A percentile compares a stretch with the other conserved stretches of the same genome.
phyloP scores from a whole-genome alignment of 2,329 filamentous ascomycete species.

The Talaromyces pinophilus region DNA sequence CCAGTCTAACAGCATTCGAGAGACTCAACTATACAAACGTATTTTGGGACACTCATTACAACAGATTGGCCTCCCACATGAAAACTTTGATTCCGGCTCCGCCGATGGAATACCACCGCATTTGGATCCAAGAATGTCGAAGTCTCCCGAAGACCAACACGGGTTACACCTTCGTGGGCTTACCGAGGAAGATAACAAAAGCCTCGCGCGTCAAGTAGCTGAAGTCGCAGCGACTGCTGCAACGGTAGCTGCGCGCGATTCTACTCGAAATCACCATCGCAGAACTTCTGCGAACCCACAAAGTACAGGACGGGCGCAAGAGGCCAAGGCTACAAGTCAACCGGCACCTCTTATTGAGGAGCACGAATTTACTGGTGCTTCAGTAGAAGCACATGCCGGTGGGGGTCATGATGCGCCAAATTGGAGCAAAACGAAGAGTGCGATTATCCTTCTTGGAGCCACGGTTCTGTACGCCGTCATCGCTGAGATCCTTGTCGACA shows the following conservation, averaged over 20 bases:
- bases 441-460: conserved; percentile 82
- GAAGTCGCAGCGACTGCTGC: conserved; percentile 93
- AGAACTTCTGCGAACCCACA: conserved; percentile 49
- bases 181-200: conserved; percentile 77
- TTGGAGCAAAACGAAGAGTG: conserved; percentile 90
- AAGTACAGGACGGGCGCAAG: conserved; percentile 30
- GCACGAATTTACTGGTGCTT: conserved; percentile 50
- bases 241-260: conserved; percentile 80
- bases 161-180: conserved; percentile 59
- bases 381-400: conserved; percentile 45
- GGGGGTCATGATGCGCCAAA: conserved; percentile 98
- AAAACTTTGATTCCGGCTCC: conserved; percentile 32
- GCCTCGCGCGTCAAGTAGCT: conserved; percentile 80
- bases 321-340: conserved; percentile 40
- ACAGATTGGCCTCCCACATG: conserved; percentile 68
- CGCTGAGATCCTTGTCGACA: conserved; percentile 94
- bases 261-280: conserved; percentile 53
- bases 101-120: conserved; percentile 52
- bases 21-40: conserved; percentile 87
- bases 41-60: conserved; percentile 88
- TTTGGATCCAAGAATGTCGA: conserved; percentile 71
- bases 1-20: conserved; percentile 70
- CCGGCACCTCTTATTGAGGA: conserved; percentile 44
- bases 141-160: conserved; percentile 42
- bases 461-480: conserved; percentile 95